phyloP scores from a whole-genome alignment of 2,329 filamentous ascomycete species.

The Colletotrichum orchidophilum region DNA sequence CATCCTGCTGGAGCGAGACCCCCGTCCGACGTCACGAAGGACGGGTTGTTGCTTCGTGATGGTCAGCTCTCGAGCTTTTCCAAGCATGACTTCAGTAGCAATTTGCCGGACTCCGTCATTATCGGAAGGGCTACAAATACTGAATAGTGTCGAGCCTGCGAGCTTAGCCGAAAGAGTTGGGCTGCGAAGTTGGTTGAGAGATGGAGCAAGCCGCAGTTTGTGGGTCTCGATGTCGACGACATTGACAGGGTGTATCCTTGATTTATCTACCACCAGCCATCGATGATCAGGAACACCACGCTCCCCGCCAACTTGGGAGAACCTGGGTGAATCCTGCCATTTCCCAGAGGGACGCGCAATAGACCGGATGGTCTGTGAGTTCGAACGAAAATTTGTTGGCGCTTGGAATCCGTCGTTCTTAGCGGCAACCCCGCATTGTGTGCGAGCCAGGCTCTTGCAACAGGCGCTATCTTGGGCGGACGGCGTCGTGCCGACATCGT shows the following conservation, averaged over 20 bases:
- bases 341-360: neutral
- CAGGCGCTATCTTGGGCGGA: neutral
- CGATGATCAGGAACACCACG: slow-evolving; percentile 16
- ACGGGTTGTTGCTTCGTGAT: slow-evolving; percentile 26
- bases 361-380: slow-evolving; percentile 4
- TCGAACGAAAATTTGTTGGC: slow-evolving; percentile 16
- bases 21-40: slow-evolving; percentile 20
- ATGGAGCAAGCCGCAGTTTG: slow-evolving; percentile 26
- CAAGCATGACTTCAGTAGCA: slow-evolving; percentile 14
- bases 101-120: slow-evolving; percentile 10
- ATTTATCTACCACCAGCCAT: slow-evolving; percentile 16
- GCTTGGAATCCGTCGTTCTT: slow-evolving; percentile 14
- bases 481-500: neutral
- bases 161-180: slow-evolving; percentile 1
- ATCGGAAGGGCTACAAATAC: neutral
- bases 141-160: neutral
- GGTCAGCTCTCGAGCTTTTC: slow-evolving; percentile 20
- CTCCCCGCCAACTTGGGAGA: slow-evolving; percentile 3
- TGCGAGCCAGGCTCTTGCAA: slow-evolving; percentile 1
- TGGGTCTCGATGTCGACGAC: slow-evolving; percentile 22
- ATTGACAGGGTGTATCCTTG: slow-evolving; percentile 32
- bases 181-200: slow-evolving; percentile 25
- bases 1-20: slow-evolving; percentile 17
- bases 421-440: slow-evolving; percentile 18
- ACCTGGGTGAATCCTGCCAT: neutral